phyloP scores from a whole-genome alignment of 306 rosid genomes.

The Fragaria nilgerrensis region DNA sequence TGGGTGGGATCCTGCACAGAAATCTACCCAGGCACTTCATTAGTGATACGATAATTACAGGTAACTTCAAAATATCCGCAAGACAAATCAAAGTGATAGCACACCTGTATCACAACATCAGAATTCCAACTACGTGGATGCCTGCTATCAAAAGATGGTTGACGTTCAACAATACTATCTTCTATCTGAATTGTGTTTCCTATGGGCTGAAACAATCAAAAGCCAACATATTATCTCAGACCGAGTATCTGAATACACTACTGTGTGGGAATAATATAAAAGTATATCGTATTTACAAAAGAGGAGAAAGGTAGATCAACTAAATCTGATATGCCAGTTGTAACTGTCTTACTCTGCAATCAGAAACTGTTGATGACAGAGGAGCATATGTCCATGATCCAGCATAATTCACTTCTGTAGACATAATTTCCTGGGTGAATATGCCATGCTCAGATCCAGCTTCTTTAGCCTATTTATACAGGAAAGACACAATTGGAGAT shows the following conservation, averaged over 20 bases:
- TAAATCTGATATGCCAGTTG: conserved; percentile 41
- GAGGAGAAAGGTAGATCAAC: neutral
- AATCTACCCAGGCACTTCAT: conserved; percentile 48
- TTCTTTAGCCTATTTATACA: conserved; percentile 24
- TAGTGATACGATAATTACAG: conserved; percentile 22
- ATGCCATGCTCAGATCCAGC: conserved; percentile 16
- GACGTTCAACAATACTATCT: conserved; percentile 54
- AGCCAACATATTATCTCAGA: conserved; percentile 20
- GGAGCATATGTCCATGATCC: conserved; percentile 26
- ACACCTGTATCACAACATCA: conserved; percentile 74
- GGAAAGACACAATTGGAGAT: conserved; percentile 25
- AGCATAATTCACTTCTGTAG: conserved; percentile 33
- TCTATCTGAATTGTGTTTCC: conserved; percentile 72
- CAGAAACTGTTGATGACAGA: conserved; percentile 26
- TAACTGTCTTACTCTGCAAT: conserved; percentile 15
- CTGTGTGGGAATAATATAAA: conserved; percentile 4
- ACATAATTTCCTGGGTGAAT: conserved; percentile 34
- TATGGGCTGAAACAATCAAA: conserved; percentile 53
- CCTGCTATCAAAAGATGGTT: conserved; percentile 51
- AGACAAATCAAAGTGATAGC: conserved; percentile 21
- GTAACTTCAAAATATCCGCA: conserved; percentile 12
- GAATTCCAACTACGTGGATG: conserved; percentile 54
- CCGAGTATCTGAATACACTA: conserved; percentile 20
- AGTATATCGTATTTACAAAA: conserved; percentile 17
- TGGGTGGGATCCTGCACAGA: conserved; percentile 47